Evolutionary conservation across 306 rosid species (phyloP).

Genomic region (Pyrus communis): DNA sequence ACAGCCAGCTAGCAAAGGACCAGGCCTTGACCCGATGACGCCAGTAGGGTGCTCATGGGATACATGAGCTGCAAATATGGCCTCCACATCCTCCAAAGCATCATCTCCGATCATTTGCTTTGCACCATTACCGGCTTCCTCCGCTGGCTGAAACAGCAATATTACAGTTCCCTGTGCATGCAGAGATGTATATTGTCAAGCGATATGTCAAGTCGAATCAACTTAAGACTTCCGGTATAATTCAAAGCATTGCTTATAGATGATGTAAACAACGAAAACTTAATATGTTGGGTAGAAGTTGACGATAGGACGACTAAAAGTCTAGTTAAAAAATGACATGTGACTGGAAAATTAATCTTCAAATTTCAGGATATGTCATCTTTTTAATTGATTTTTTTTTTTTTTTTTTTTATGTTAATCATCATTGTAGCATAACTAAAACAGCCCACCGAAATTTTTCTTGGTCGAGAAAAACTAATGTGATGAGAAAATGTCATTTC

Average conservation of each 20-base stretch:
- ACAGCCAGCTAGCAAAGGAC: constrained; percentile 88
- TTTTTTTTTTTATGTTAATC: too few species aligned
- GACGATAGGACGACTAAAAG: too few species aligned
- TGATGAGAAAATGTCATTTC: too few species aligned
- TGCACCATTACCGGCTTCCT: constrained; percentile 97
- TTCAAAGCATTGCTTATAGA: neutral
- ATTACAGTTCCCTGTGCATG: constrained; percentile 69
- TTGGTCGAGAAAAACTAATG: too few species aligned
- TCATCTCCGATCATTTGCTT: constrained; percentile 87
- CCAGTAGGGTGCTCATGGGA: constrained; percentile 80
- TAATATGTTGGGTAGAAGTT: too few species aligned
- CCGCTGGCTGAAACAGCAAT: constrained; percentile 91
- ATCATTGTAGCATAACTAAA: too few species aligned
- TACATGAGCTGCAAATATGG: constrained; percentile 87
- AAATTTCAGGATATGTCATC: too few species aligned
- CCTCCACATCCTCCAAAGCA: constrained; percentile 76
- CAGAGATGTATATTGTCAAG: neutral
- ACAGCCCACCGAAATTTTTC: too few species aligned
- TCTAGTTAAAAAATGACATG: too few species aligned
- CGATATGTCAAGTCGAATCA: neutral
- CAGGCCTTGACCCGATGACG: constrained; percentile 76
- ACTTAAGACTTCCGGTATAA: neutral
- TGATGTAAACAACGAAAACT: too few species aligned
- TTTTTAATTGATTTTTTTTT: too few species aligned
- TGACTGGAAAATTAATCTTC: too few species aligned